Evolutionary conservation across 352 stramenopile genomes (phyloP).

Genomic region (Pythium volutum): DNA sequence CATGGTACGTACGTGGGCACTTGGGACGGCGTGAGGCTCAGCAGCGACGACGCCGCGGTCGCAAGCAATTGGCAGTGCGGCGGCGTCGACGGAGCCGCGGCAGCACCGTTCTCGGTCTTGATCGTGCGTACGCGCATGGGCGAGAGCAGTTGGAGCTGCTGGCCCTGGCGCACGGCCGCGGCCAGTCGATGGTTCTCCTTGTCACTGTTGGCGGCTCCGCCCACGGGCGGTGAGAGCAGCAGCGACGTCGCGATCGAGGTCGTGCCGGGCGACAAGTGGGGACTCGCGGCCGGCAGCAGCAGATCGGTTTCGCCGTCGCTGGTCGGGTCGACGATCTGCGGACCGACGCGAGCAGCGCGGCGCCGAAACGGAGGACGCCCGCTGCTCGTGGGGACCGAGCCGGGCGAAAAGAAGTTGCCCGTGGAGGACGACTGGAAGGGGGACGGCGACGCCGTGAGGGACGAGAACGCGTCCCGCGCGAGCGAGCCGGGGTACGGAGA

Average conservation of each 20-base stretch:
- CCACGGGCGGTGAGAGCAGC: constrained; percentile 23
- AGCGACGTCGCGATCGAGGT: constrained; percentile 26
- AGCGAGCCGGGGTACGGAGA: constrained; percentile 21
- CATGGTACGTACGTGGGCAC: constrained; percentile 17
- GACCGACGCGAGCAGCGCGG: constrained; percentile 22
- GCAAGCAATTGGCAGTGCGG: constrained; percentile 23
- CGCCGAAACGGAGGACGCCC: constrained; percentile 19
- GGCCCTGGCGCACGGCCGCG: background rate
- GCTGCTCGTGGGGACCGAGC: constrained; percentile 1
- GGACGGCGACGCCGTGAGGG: constrained; percentile 21
- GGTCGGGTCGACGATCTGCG: constrained; percentile 27
- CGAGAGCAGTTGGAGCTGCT: constrained; percentile 13
- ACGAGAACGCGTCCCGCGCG: constrained; percentile 15
- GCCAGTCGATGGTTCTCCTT: constrained; percentile 23
- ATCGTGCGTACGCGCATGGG: constrained; percentile 12
- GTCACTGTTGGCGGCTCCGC: background rate
- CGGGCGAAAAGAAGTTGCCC: constrained; percentile 20
- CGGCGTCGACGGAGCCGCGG: constrained; percentile 8
- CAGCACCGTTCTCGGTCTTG: constrained; percentile 14
- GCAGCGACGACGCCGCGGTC: constrained; percentile 32
- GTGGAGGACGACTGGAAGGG: constrained; percentile 12
- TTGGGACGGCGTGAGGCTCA: constrained; percentile 30
- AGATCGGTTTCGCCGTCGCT: constrained; percentile 1
- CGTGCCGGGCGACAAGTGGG: constrained; percentile 19
- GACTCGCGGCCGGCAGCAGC: constrained; percentile 7